Evolutionary conservation across 192 early-diverging fungal species (phyloP).

Genomic region (Lobosporangium transversale): DNA sequence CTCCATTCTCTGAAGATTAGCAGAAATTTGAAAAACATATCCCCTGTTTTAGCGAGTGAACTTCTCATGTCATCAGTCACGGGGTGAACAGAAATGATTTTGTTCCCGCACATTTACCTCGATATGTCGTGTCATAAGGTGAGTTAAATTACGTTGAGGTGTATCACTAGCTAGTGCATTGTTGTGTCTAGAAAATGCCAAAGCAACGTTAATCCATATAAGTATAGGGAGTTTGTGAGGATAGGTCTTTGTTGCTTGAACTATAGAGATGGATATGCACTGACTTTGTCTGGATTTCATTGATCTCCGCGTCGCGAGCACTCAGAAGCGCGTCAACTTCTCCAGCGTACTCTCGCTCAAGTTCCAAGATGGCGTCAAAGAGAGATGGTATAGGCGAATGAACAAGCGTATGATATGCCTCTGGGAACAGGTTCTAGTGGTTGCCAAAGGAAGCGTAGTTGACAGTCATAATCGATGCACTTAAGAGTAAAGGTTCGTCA

Average conservation of each 20-base stretch:
- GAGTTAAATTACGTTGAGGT: conserved; percentile 31
- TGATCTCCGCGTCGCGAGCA: conserved; percentile 44
- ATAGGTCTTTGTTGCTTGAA: too few species aligned
- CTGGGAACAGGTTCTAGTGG: conserved; percentile 64
- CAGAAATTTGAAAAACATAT: not conserved
- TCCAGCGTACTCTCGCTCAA: conserved; percentile 63
- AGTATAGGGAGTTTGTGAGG: too few species aligned
- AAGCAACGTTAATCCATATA: too few species aligned
- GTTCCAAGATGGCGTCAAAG: conserved; percentile 64
- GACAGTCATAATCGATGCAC: too few species aligned
- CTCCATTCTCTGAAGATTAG: conserved; percentile 47
- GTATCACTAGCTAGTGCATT: conserved; percentile 19
- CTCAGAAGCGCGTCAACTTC: conserved; percentile 54
- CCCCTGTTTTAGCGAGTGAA: not conserved
- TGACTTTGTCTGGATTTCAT: conserved; percentile 46
- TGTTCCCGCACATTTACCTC: too few species aligned
- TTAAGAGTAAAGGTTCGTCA: too few species aligned
- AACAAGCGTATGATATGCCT: conserved; percentile 67
- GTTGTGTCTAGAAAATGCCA: conserved; percentile 19
- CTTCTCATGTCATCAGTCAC: too few species aligned
- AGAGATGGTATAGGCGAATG: conserved; percentile 63
- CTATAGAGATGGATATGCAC: not conserved
- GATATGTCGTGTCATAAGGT: conserved; percentile 52
- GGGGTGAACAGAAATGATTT: too few species aligned
- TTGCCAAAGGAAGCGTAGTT: too few species aligned